Evolutionary conservation across 345 rosid genomes (phyloP).

Genomic region (Citrus australasica): DNA sequence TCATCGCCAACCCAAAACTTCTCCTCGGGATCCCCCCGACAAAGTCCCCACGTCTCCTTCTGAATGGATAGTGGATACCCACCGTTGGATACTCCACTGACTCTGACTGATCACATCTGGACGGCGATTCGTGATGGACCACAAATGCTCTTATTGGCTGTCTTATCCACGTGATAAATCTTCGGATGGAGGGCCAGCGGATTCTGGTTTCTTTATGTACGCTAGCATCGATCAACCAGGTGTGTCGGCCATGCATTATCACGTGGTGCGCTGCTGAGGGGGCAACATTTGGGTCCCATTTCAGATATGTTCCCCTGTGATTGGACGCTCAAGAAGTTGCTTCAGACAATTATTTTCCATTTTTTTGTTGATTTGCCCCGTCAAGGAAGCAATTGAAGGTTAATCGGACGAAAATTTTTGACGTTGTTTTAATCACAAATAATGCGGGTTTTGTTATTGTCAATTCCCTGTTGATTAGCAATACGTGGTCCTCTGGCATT

Average conservation of each 20-base stretch:
- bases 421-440: neutral
- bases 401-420: neutral
- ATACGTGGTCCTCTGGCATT: too few species aligned
- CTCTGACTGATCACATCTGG: neutral
- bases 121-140: constrained; percentile 3
- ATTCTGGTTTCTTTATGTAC: neutral
- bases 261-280: constrained; percentile 19
- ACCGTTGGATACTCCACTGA: neutral
- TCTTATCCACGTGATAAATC: neutral
- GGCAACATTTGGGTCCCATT: constrained; percentile 15
- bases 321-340: neutral
- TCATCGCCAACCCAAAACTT: neutral
- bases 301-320: constrained; percentile 11
- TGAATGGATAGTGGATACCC: neutral
- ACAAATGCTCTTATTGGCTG: neutral
- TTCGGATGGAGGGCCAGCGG: too few species aligned
- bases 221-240: constrained; percentile 1
- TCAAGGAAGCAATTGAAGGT: neutral
- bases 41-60: neutral
- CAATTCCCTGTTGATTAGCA: too few species aligned
- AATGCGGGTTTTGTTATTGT: too few species aligned
- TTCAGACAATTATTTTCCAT: neutral
- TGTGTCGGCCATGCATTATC: constrained; percentile 21
- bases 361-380: neutral
- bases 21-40: neutral